phyloP scores from a whole-genome alignment of 768 basidiomycete species.

The Tulasnella sp. region DNA sequence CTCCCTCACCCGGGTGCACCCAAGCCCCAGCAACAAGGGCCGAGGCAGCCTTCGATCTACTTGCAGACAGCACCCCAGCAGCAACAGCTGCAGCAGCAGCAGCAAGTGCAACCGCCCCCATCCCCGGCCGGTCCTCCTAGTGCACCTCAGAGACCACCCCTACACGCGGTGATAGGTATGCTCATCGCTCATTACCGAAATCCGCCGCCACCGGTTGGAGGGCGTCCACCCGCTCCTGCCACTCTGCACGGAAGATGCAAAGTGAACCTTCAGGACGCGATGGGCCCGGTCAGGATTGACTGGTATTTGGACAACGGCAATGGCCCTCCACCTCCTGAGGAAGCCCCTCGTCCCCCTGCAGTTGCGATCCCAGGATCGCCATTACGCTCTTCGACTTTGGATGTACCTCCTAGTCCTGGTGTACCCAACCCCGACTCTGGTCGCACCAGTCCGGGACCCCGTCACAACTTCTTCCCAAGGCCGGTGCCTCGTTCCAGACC shows the following conservation, averaged over 20 bases:
- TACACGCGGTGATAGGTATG: slow-evolving; percentile 6
- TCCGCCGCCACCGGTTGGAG: not conserved
- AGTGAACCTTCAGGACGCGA: slow-evolving; percentile 9
- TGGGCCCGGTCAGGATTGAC: slow-evolving; percentile 15
- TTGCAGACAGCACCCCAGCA: too few relatives aligned
- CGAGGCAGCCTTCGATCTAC: not conserved
- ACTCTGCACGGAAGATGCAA: slow-evolving; percentile 9
- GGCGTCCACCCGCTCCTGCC: not conserved
- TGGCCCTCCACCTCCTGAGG: not conserved
- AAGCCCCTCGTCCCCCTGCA: not conserved
- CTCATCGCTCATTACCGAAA: not conserved
- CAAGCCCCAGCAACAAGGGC: not conserved
- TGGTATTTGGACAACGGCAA: slow-evolving; percentile 8
- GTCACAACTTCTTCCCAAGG: slow-evolving; percentile 52
- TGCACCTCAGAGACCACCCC: not conserved
- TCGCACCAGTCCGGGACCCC: slow-evolving; percentile 27
- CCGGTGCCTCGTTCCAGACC: not conserved
- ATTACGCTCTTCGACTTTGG: not conserved
- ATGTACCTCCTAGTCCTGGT: slow-evolving; percentile 4
- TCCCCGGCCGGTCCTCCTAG: not conserved
- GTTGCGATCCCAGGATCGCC: not conserved
- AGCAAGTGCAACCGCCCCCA: not conserved
- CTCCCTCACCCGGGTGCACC: slow-evolving; percentile 12
- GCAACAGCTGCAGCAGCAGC: not conserved
- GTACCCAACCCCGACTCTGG: not conserved